A percentile compares a stretch with the other conserved stretches of the same genome.
phyloP scores from a whole-genome alignment of 352 stramenopile genomes.

The Globisporangium lucens region DNA sequence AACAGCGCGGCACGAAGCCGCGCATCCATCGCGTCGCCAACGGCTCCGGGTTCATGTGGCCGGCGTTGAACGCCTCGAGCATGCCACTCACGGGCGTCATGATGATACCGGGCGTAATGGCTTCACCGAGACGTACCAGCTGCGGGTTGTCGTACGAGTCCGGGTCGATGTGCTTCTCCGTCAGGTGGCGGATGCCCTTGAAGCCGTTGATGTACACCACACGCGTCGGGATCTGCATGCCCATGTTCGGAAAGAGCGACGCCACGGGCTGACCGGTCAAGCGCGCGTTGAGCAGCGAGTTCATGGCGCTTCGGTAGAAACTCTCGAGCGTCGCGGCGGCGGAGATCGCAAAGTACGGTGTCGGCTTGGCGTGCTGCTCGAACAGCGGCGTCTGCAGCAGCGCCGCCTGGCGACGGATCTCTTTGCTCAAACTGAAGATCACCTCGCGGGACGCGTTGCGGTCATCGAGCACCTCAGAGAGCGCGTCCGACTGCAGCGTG shows the following conservation, averaged over 20 bases:
- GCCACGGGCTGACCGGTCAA: conserved; percentile 74
- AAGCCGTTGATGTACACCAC: conserved; percentile 94
- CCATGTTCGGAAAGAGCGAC: conserved; percentile 92
- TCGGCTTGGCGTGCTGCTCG: conserved; percentile 88
- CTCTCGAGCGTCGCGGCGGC: conserved; percentile 90
- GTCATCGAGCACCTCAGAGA: conserved; percentile 77
- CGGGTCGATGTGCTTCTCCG: conserved; percentile 85
- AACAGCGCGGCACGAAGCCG: conserved; percentile 75
- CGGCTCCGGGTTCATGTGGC: conserved; percentile 91
- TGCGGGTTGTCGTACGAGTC: conserved; percentile 82
- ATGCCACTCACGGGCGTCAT: conserved; percentile 93
- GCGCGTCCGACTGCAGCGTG: conserved; percentile 59
- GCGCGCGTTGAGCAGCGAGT: conserved; percentile 89
- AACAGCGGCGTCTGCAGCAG: conserved; percentile 87
- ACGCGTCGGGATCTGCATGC: conserved; percentile 91
- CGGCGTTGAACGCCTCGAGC: conserved; percentile 92
- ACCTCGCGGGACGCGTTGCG: conserved; percentile 74
- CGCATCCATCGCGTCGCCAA: conserved; percentile 88
- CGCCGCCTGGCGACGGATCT: conserved; percentile 84
- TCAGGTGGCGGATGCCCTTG: conserved; percentile 85
- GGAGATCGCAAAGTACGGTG: conserved; percentile 88
- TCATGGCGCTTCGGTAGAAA: conserved; percentile 92
- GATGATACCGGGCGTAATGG: conserved; percentile 86
- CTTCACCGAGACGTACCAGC: conserved; percentile 72
- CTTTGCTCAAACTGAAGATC: conserved; percentile 84